Evolutionary conservation across 805 yeast genomes (phyloP).

Genomic region (Cyberlindnera maclurae): DNA sequence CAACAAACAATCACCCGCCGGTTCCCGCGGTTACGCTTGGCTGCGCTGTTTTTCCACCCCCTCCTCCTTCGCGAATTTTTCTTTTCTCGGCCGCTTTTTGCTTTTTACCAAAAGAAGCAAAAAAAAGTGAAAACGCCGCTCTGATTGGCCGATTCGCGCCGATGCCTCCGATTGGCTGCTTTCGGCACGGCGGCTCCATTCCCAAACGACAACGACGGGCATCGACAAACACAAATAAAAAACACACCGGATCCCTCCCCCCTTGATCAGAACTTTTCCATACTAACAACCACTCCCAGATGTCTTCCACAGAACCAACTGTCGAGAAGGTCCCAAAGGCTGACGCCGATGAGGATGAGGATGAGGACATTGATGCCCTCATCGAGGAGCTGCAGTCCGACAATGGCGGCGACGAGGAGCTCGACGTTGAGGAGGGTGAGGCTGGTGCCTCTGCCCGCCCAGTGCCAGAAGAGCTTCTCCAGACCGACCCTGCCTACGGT

Average conservation of each 20-base stretch:
- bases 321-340: constrained; percentile 46
- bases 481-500: constrained; percentile 77
- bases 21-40: no score
- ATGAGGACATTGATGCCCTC: constrained; percentile 66
- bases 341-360: constrained; percentile 51
- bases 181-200: no score
- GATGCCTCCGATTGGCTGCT: no score
- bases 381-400: constrained; percentile 70
- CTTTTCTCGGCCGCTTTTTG: no score
- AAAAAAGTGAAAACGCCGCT: not conserved
- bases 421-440: constrained; percentile 34
- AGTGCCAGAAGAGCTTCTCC: constrained; percentile 79
- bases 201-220: no score
- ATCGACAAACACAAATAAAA: no score
- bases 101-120: no score
- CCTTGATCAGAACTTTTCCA: no score
- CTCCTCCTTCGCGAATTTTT: no score
- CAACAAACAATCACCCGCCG: no score
- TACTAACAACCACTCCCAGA: constrained; percentile 14
- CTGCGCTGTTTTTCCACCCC: no score
- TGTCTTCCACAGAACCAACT: constrained; percentile 39
- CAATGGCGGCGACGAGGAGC: constrained; percentile 48
- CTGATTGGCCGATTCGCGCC: constrained; percentile 1
- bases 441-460: constrained; percentile 61
- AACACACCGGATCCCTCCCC: no score